Evolutionary conservation across 768 basidiomycete species (phyloP), one percentile per base, ranked within the genome.

Genomic region (Floccularia luteovirens): DNA sequence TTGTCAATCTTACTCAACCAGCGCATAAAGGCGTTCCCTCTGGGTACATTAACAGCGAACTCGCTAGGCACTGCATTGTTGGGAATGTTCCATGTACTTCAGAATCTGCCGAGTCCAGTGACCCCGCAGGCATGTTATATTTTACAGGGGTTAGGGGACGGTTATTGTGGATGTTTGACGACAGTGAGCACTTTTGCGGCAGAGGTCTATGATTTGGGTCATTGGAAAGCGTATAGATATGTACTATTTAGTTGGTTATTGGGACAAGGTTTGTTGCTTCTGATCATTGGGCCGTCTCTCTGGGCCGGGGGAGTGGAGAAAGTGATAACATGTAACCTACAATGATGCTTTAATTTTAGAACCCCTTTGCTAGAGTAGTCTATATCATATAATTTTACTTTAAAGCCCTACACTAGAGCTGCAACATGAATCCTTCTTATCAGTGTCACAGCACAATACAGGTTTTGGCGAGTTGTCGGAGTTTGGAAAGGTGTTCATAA

Each of bases 131-230:
- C 74, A 24, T 96, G 93, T 54, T 68, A 74, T 19, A 65, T 90
- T 14, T 59, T 97, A 30, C 82, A 88, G 53, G 93, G 90, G 1
- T 61, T 98, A 25, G 67, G 70, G 17, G 90, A 97, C 55, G 96
- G 96, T 5, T 97, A 90, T 55, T 97, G 93, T 55, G 96, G 92
- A 8, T 92, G 90, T 62, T 67, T 98, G 49, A 93, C 85, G 1
- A 99, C 96, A 1, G 74, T 99, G 49, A 90, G 87, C 58, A 98
- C 93, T 13, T 94, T 98, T 53, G 84, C 79, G 1, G 81, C 81
- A 6, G 96, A 99, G 56, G 56, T 88, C 16, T 61, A 67, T 24
- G 72, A 74, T 30, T 62, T 92, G 44, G 59, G 64, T 31, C 56
- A 66, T 23, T 56, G 74, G 58, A 77, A 72, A 52, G 77, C 79